A percentile compares a stretch with the other conserved stretches of the same genome.
Conservation (phyloP, 108 stramenopile genomes). For the Cyclotella choctawhatcheeana region DNA sequence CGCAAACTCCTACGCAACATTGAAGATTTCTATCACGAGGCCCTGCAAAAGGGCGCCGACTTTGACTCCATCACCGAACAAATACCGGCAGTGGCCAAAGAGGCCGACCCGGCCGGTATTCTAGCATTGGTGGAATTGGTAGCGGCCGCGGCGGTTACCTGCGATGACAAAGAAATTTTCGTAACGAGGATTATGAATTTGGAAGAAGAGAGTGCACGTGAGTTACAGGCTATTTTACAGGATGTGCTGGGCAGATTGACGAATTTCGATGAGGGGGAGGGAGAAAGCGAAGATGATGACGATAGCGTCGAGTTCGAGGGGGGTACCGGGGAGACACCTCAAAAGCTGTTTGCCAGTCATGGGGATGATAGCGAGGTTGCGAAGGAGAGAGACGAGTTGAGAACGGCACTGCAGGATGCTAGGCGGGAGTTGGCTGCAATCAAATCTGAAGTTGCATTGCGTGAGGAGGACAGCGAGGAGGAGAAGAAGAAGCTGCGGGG, state of each 20-base stretch:
- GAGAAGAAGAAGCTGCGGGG: slow-evolving; percentile 77
- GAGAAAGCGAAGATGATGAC: slow-evolving; percentile 47
- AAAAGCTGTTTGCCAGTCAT: slow-evolving; percentile 32
- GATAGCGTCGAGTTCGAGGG: slow-evolving; percentile 42
- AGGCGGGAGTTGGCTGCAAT: slow-evolving; percentile 66
- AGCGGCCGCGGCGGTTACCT: slow-evolving; percentile 86
- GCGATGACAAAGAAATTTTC: slow-evolving; percentile 71
- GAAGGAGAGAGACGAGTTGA: slow-evolving; percentile 45
- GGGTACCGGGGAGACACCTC: slow-evolving; percentile 32
- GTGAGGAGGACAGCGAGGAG: slow-evolving; percentile 69
- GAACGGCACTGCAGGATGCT: slow-evolving; percentile 59
- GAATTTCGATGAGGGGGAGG: slow-evolving; percentile 66
- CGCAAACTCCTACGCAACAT: slow-evolving; percentile 86
- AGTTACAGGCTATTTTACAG: slow-evolving; percentile 84
- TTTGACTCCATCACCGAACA: slow-evolving; percentile 54
- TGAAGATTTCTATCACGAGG: slow-evolving; percentile 78
- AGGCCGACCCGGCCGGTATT: slow-evolving; percentile 63
- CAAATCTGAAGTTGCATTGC: slow-evolving; percentile 61
- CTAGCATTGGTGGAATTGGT: slow-evolving; percentile 75
- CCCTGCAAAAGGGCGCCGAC: slow-evolving; percentile 72
- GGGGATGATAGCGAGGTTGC: slow-evolving; percentile 56
- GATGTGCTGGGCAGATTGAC: slow-evolving; percentile 54
- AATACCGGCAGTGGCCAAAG: slow-evolving; percentile 52
- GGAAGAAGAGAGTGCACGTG: slow-evolving; percentile 61
- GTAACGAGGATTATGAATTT: slow-evolving; percentile 79